These are phyloP conservation scores for Elsinoe fawcettii DNA, from an alignment of 2,329 filamentous ascomycete species.

Conservation along the genomic window DNA sequence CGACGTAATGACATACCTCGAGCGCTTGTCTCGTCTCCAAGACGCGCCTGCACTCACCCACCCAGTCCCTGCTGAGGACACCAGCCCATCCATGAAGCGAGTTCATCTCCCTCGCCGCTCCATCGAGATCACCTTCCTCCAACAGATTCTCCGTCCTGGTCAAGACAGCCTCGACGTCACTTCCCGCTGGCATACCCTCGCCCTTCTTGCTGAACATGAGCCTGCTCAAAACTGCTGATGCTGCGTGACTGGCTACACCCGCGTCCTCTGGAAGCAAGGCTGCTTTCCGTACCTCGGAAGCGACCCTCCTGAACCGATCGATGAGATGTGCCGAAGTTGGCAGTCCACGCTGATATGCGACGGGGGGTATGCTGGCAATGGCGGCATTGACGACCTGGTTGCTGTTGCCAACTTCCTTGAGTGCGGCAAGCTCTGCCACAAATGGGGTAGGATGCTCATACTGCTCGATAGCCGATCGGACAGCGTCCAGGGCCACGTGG, in stretches of 20 bases:
- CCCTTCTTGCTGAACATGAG: slow-evolving; percentile 85
- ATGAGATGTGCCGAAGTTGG: slow-evolving; percentile 77
- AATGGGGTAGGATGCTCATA: slow-evolving; percentile 69
- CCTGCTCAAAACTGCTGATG: slow-evolving; percentile 82
- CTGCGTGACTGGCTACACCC: slow-evolving; percentile 88
- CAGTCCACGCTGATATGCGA: slow-evolving; percentile 86
- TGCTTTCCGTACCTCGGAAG: slow-evolving; percentile 87
- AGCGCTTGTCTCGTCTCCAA: slow-evolving; percentile 93
- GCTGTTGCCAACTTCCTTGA: slow-evolving; percentile 82
- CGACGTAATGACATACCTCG: slow-evolving; percentile 59
- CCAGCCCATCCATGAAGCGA: slow-evolving; percentile 88
- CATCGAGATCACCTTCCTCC: slow-evolving; percentile 88
- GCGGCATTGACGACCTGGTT: slow-evolving; percentile 75
- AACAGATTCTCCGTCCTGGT: slow-evolving; percentile 81
- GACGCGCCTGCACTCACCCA: slow-evolving; percentile 81
- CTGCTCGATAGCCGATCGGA: slow-evolving; percentile 73
- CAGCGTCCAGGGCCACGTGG: slow-evolving; percentile 89
- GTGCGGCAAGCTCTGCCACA: slow-evolving; percentile 81
- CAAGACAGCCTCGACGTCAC: slow-evolving; percentile 90
- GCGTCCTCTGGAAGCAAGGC: slow-evolving; percentile 86
- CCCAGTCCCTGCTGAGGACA: slow-evolving; percentile 88
- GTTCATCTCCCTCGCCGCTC: slow-evolving; percentile 91
- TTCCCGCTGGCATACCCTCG: slow-evolving; percentile 65
- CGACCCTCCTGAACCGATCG: slow-evolving; percentile 91
- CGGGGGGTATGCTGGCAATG: slow-evolving; percentile 91